phyloP scores from a whole-genome alignment of 345 rosid genomes.

The Cardiospermum halicacabum region DNA sequence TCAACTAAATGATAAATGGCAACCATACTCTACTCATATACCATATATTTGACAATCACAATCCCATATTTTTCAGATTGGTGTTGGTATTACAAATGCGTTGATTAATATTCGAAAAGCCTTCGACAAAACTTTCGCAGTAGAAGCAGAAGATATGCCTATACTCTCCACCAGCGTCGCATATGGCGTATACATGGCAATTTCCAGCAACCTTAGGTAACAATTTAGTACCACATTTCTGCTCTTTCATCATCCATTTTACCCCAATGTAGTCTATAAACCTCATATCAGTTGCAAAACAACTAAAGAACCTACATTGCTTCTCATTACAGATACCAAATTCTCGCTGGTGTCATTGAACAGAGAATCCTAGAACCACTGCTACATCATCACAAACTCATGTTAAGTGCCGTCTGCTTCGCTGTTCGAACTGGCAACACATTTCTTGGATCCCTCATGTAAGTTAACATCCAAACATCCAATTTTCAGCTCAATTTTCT shows the following conservation, averaged over 20 bases:
- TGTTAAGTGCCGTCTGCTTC: slow-evolving; percentile 57
- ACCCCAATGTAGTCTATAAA: neutral
- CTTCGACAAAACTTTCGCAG: slow-evolving; percentile 50
- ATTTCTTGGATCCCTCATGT: slow-evolving; percentile 71
- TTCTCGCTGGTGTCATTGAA: slow-evolving; percentile 69
- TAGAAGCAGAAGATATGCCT: slow-evolving; percentile 63
- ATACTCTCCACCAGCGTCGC: slow-evolving; percentile 57
- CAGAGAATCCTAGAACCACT: slow-evolving; percentile 66
- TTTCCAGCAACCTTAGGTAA: slow-evolving; percentile 80
- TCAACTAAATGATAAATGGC: neutral
- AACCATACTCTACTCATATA: neutral
- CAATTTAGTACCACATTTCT: neutral
- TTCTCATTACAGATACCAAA: slow-evolving; percentile 53
- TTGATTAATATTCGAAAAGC: slow-evolving; percentile 56
- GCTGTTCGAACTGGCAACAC: slow-evolving; percentile 80
- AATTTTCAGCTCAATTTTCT: neutral
- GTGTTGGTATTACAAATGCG: slow-evolving; percentile 51
- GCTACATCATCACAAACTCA: slow-evolving; percentile 52
- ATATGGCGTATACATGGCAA: slow-evolving; percentile 72
- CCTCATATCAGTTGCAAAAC: neutral
- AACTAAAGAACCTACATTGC: neutral
- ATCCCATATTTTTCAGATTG: slow-evolving; percentile 32
- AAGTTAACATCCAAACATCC: slow-evolving; percentile 18
- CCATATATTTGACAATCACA: neutral
- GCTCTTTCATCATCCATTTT: neutral